phyloP scores from a whole-genome alignment of 73 alveolate genomes.

The Tetrahymena thermophila region DNA sequence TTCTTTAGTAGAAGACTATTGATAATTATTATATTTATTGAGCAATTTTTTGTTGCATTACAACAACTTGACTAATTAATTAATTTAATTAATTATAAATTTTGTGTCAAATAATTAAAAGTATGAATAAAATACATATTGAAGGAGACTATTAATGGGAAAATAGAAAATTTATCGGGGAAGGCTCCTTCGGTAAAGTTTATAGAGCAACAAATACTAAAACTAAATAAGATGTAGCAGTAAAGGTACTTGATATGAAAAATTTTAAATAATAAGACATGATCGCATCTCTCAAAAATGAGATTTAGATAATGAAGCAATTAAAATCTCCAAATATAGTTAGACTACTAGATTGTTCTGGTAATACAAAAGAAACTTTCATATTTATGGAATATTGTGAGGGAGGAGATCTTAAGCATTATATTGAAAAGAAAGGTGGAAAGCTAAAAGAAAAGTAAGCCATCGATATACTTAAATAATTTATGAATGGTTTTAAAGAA shows the following conservation, averaged over 20 bases:
- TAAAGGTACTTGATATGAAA: slow-evolving; percentile 19
- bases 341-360: slow-evolving; percentile 14
- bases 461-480: slow-evolving; percentile 2
- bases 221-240: slow-evolving; percentile 32
- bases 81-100: neutral
- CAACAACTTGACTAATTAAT: neutral
- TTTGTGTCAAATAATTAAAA: neutral
- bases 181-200: slow-evolving; percentile 44
- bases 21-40: neutral
- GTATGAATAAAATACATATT: neutral
- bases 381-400: slow-evolving; percentile 25
- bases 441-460: slow-evolving; percentile 12
- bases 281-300: slow-evolving; percentile 10
- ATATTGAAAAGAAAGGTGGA: slow-evolving; percentile 7
- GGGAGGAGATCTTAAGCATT: slow-evolving; percentile 22
- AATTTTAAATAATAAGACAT: slow-evolving; percentile 7
- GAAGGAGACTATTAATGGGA: slow-evolving; percentile 35
- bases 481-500: slow-evolving; percentile 19
- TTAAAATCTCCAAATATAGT: slow-evolving; percentile 29
- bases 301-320: slow-evolving; percentile 7
- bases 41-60: neutral
- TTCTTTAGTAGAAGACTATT: neutral
- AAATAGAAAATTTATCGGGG: slow-evolving; percentile 7
- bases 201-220: slow-evolving; percentile 15
- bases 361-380: neutral